These are phyloP conservation scores for Saccharum officinarum DNA, from an alignment of 176 grass and related monocot genomes.

Conservation along the genomic window DNA sequence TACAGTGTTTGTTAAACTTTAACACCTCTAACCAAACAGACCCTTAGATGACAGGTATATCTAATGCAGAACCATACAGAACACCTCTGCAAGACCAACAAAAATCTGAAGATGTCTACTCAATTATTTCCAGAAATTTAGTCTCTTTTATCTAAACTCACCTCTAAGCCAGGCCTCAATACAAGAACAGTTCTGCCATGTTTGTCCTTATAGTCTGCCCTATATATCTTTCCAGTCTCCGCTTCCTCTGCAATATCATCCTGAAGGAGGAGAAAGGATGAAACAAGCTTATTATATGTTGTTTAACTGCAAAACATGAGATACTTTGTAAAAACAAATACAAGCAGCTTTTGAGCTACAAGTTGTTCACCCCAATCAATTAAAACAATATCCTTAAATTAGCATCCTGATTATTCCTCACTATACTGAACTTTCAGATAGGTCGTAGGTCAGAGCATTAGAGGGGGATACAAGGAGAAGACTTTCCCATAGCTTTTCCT, in stretches of 20 bases:
- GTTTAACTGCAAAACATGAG: conserved; percentile 1
- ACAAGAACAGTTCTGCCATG: conserved; percentile 85
- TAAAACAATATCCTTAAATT: background rate
- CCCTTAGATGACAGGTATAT: background rate
- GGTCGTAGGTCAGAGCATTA: background rate
- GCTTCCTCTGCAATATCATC: conserved; percentile 73
- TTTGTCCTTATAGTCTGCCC: conserved; percentile 76
- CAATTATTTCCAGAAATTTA: conserved; percentile 19
- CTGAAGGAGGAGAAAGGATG: conserved; percentile 34
- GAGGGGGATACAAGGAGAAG: background rate
- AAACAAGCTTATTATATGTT: conserved; percentile 11
- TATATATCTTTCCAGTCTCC: conserved; percentile 81
- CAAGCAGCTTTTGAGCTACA: background rate
- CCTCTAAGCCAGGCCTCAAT: conserved; percentile 76
- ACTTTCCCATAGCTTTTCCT: background rate
- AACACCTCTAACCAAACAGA: too few relatives aligned
- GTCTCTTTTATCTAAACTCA: background rate
- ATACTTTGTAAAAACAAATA: background rate
- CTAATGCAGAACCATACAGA: conserved; percentile 6
- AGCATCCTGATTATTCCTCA: background rate
- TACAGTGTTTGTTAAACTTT: too few relatives aligned
- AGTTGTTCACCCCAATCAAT: background rate
- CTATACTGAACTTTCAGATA: background rate
- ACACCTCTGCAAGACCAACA: background rate
- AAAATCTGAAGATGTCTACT: background rate